phyloP scores from a whole-genome alignment of 2,329 filamentous ascomycete genomes.

The Plenodomus lindquistii region DNA sequence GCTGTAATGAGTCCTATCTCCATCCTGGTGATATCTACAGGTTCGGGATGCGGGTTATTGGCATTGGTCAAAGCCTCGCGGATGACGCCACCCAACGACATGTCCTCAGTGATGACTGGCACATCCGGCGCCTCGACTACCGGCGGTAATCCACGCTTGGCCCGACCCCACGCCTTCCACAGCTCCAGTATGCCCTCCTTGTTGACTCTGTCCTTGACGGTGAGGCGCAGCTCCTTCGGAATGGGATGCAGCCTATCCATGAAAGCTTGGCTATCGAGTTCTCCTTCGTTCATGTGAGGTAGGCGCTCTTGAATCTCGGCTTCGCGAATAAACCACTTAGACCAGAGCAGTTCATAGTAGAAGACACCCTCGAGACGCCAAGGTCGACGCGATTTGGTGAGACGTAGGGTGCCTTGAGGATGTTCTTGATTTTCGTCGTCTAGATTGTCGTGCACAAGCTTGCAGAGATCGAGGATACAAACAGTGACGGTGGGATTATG shows the following conservation, averaged over 20 bases:
- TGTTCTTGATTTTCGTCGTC: conserved; percentile 8
- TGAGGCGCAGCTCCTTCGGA: conserved; percentile 15
- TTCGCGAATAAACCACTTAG: conserved; percentile 30
- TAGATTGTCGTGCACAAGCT: conserved; percentile 8
- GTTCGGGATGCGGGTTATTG: too few relatives aligned
- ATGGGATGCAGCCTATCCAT: conserved; percentile 10
- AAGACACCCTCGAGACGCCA: conserved; percentile 30
- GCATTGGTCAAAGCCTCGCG: neutral
- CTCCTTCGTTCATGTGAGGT: conserved; percentile 12
- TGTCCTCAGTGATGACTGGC: too few relatives aligned
- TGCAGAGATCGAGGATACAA: conserved; percentile 8
- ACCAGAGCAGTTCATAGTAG: conserved; percentile 26
- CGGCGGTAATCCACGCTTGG: conserved; percentile 11
- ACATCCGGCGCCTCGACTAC: neutral
- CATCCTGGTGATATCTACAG: too few relatives aligned
- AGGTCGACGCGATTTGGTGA: conserved; percentile 13
- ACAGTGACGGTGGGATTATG: conserved; percentile 1
- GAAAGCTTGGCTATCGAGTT: conserved; percentile 12
- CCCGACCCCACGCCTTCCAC: conserved; percentile 27
- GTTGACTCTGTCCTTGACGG: neutral
- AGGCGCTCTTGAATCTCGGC: conserved; percentile 8
- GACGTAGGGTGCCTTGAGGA: conserved; percentile 1
- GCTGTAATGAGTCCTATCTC: neutral
- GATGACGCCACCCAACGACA: too few relatives aligned
- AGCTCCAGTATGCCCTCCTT: conserved; percentile 6